Percentiles rank a stretch among this genome's conserved stretches.
Evolutionary conservation across 2,329 filamentous ascomycete species (phyloP).

Genomic region (Fusarium subglutinans): DNA sequence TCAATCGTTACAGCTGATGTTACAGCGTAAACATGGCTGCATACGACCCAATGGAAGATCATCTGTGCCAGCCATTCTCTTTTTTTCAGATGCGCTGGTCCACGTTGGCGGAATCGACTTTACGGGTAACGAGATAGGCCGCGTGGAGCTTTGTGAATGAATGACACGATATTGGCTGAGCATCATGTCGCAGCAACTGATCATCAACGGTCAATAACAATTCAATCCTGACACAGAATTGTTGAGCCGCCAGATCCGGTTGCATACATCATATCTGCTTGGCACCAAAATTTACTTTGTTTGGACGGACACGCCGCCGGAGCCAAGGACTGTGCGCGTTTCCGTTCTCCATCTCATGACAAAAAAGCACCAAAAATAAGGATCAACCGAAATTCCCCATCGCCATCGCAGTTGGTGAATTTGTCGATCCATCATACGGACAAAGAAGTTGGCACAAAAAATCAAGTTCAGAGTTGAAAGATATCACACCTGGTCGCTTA

Average conservation of each 20-base stretch:
- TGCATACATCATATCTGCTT: slow-evolving; percentile 36
- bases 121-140: not conserved
- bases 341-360: not conserved
- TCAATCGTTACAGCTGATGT: slow-evolving; percentile 2
- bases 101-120: slow-evolving; percentile 5
- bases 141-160: slow-evolving; percentile 18
- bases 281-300: slow-evolving; percentile 30
- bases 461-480: slow-evolving; percentile 4
- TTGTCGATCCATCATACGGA: slow-evolving; percentile 9
- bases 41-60: not conserved
- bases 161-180: not conserved
- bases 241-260: slow-evolving; percentile 41
- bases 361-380: slow-evolving; percentile 28
- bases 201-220: not conserved
- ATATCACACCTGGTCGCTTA: slow-evolving; percentile 7
- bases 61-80: slow-evolving; percentile 1
- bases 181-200: slow-evolving; percentile 2
- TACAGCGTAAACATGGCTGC: slow-evolving; percentile 8
- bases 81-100: slow-evolving; percentile 11
- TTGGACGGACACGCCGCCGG: slow-evolving; percentile 38
- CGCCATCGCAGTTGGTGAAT: not conserved
- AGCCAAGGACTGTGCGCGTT: slow-evolving; percentile 26
- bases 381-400: slow-evolving; percentile 32
- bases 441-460: not conserved
- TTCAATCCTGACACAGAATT: not conserved